These are phyloP conservation scores for Histomonas meleagridis DNA, from an alignment of 208 protist species.

Conservation along the genomic window DNA sequence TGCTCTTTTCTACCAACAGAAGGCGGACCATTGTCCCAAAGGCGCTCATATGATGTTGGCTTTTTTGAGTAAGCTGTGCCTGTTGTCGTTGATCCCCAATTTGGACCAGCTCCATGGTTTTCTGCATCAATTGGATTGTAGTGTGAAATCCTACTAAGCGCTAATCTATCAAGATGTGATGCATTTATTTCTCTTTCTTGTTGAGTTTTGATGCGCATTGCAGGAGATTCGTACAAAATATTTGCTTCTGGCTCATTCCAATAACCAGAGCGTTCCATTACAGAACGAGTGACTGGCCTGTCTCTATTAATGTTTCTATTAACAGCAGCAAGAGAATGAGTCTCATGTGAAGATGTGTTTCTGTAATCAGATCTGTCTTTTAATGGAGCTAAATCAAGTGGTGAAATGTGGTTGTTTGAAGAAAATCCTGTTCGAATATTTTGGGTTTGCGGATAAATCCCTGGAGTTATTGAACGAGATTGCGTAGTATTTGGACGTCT, in stretches of 20 bases:
- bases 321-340: neutral
- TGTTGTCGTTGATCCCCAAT: conserved; percentile 17
- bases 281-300: neutral
- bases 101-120: neutral
- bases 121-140: conserved; percentile 16
- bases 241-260: conserved; percentile 2
- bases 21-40: neutral
- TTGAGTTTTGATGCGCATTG: neutral
- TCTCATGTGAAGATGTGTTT: neutral
- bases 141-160: neutral
- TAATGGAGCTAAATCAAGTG: neutral
- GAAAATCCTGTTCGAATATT: neutral
- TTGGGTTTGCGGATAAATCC: neutral
- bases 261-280: conserved; percentile 8
- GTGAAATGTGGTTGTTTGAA: neutral
- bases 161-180: neutral
- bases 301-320: neutral
- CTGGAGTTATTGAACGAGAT: neutral
- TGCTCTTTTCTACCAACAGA: neutral
- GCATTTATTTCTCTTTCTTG: neutral
- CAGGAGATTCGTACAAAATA: neutral
- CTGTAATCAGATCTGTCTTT: neutral
- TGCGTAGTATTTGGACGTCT: neutral
- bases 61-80: neutral
- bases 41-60: neutral